These are phyloP conservation scores for Hypoxylon sp. DNA, from an alignment of 2,329 filamentous ascomycete genomes.

Conservation along the genomic window DNA sequence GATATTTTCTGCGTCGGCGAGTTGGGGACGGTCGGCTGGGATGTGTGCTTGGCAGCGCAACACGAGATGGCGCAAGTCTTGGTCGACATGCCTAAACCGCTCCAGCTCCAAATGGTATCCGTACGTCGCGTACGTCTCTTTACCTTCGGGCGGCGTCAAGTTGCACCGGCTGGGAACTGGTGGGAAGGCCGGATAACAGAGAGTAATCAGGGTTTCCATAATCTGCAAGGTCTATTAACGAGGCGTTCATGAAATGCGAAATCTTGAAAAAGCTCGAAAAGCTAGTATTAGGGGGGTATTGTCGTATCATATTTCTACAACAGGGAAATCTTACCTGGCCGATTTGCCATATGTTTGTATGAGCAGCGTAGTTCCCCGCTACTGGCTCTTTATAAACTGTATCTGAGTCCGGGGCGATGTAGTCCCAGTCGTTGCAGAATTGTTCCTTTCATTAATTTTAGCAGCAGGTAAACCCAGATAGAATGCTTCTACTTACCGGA, in stretches of 20 bases:
- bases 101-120: not conserved
- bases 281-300: not conserved
- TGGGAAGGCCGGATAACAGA: not conserved
- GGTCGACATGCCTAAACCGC: not conserved
- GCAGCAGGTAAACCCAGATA: not conserved
- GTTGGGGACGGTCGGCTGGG: not conserved
- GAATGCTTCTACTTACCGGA: not conserved
- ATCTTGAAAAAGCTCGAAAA: not conserved
- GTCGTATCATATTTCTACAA: not conserved
- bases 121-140: not conserved
- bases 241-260: not conserved
- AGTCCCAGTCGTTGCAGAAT: slow-evolving; percentile 3
- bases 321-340: not conserved
- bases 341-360: not conserved
- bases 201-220: not conserved
- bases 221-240: not conserved
- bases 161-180: not conserved
- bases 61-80: not conserved
- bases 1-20: not conserved
- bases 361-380: not conserved
- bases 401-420: not conserved
- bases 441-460: not conserved
- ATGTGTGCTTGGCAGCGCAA: not conserved
- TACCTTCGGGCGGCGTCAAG: not conserved
- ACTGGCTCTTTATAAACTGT: not conserved